Base-by-base conservation (phyloP, 2,329 filamentous ascomycete genomes). In the Talaromyces sp. region DNA sequence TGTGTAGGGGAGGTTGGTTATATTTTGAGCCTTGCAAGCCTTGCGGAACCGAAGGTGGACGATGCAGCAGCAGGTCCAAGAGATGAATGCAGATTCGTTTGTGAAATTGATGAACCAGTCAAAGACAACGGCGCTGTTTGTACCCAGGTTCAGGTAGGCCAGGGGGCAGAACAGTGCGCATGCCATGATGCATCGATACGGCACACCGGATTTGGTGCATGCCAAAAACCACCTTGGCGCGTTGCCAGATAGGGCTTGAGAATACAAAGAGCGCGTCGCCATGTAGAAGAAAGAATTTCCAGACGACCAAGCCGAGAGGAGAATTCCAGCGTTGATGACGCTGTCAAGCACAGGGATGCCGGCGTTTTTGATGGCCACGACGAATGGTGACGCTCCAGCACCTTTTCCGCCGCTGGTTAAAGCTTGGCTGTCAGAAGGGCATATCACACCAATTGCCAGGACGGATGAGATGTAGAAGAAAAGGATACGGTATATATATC, bases 261-360 rank as follows among this genome's bases (percentile, higher is more conserved):
- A 85, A 65, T 90, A 81, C 44, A 91, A 80, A 51, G 88, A 86
- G 19, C 88, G 86, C 60, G 84, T 87, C 63, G 85, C 86, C 36
- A 87, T 89, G 77, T 90, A 91, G 61, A 92, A 83, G 75, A 90
- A 90, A 15, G 88, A 89, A 76, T 90, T 91, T 63, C 88, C 90
- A 10, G 90, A 90, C 0, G 89, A 91, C 66, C 92, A 85, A 7
- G 92, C 90, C 2, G 89, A 90, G 0, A 89, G 91, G 22, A 93
- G 80, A 10, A 93, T 84, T 10, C 92, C 86, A 15, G 86, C 89
- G 73, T 93, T 93, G 79, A 93, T 86, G 70, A 93, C 87, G 67
- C 85, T 78, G 4, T 85, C 83, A 2, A 91, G 82, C 3, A 84
- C 82, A 7, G 78, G 76, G 61, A 91, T 85, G 44, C 88, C 88